Conservation (phyloP, 2,329 filamentous ascomycete genomes). For the Apiospora saccharicola region DNA sequence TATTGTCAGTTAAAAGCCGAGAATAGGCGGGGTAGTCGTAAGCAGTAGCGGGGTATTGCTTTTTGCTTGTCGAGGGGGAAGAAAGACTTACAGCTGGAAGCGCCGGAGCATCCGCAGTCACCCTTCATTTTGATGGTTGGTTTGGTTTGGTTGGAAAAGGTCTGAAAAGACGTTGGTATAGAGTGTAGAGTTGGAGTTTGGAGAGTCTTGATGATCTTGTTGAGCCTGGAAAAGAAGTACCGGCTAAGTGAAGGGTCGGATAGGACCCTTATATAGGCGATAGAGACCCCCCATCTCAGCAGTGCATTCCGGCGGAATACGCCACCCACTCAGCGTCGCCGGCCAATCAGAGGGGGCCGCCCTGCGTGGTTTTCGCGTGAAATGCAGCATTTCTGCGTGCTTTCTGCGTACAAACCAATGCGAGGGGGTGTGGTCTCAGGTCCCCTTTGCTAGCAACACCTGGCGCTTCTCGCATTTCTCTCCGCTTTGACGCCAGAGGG, state of each 20-base stretch:
- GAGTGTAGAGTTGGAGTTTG: conserved; percentile 11
- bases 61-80: no score
- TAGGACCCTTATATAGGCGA: conserved; percentile 29
- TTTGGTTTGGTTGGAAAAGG: conserved; percentile 18
- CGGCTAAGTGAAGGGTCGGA: background rate
- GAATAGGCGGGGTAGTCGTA: conserved; percentile 24
- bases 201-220: conserved; percentile 20
- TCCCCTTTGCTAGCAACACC: conserved; percentile 18
- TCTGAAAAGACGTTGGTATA: conserved; percentile 19
- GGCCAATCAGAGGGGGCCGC: conserved; percentile 20
- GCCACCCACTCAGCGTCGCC: background rate
- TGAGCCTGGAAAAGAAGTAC: background rate
- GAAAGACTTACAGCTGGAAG: conserved; percentile 43
- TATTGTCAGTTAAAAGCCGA: background rate
- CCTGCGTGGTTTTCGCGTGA: conserved; percentile 26
- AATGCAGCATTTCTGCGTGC: conserved; percentile 16
- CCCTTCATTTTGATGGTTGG: conserved; percentile 45
- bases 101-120: conserved; percentile 47
- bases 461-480: background rate
- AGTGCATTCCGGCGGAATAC: conserved; percentile 18
- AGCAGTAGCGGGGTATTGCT: conserved; percentile 31
- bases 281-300: conserved; percentile 9
- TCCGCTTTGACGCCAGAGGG: background rate
- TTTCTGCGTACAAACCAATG: conserved; percentile 1
- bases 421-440: background rate